Percentiles rank a stretch among this genome's conserved stretches.
Conservation (phyloP, 306 rosid species). For the Morella rubra region DNA sequence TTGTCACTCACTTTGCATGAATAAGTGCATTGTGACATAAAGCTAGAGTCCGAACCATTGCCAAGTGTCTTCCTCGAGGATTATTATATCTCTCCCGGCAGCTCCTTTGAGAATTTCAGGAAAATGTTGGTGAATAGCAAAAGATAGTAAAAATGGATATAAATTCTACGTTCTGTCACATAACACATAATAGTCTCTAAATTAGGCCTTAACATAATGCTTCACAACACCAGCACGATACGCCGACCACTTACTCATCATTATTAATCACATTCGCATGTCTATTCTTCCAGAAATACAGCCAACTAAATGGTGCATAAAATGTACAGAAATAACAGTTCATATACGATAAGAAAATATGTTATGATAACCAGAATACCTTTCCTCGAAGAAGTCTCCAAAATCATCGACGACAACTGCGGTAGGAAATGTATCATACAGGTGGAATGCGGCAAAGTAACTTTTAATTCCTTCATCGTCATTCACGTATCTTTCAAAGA, state of each 20-base stretch:
- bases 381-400: slow-evolving; percentile 68
- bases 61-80: slow-evolving; percentile 76
- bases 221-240: not conserved
- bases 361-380: slow-evolving; percentile 33
- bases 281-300: not conserved
- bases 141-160: not conserved
- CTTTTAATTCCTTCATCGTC: slow-evolving; percentile 75
- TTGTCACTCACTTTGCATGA: slow-evolving; percentile 64
- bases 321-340: not conserved
- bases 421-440: slow-evolving; percentile 58
- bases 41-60: slow-evolving; percentile 84
- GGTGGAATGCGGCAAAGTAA: slow-evolving; percentile 87
- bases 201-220: not conserved
- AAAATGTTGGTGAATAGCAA: not conserved
- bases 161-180: too few relatives aligned
- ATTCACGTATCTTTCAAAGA: slow-evolving; percentile 57
- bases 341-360: not conserved
- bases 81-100: slow-evolving; percentile 70
- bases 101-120: slow-evolving; percentile 37
- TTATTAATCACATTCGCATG: not conserved
- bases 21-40: slow-evolving; percentile 72
- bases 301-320: not conserved
- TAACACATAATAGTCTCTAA: too few relatives aligned
- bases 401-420: slow-evolving; percentile 79
- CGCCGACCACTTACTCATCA: not conserved